phyloP scores from a whole-genome alignment of 345 rosid species.

The Garcia nutans region DNA sequence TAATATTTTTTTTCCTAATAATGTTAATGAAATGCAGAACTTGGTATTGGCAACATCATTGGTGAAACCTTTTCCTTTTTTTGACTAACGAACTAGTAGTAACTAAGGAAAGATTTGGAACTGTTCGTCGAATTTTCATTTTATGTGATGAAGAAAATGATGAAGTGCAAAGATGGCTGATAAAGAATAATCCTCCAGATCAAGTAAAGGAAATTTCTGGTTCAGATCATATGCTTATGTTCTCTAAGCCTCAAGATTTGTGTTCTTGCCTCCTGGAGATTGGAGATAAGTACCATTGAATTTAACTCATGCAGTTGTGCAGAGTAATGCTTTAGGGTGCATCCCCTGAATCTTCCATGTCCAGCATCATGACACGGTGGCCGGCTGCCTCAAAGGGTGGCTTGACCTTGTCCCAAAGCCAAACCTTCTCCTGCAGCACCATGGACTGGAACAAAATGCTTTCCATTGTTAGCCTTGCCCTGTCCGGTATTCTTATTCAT shows the following conservation, averaged over 20 bases:
- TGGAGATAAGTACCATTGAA: slow-evolving; percentile 22
- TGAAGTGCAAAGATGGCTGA: slow-evolving; percentile 34
- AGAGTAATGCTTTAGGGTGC: slow-evolving; percentile 35
- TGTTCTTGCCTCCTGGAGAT: slow-evolving; percentile 30
- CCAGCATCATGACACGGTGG: slow-evolving; percentile 42
- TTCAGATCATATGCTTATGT: slow-evolving; percentile 50
- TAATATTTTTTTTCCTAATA: background rate
- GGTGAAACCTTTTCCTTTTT: slow-evolving; percentile 17
- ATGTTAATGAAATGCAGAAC: slow-evolving; percentile 24
- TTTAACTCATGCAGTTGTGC: background rate
- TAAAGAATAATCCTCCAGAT: slow-evolving; percentile 31
- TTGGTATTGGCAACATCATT: slow-evolving; percentile 31
- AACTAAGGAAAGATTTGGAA: slow-evolving; percentile 30
- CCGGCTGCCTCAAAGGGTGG: slow-evolving; percentile 45
- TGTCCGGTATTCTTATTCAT: slow-evolving; percentile 15
- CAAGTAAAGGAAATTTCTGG: slow-evolving; percentile 33
- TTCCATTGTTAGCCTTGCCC: slow-evolving; percentile 8
- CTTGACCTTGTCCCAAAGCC: slow-evolving; percentile 71
- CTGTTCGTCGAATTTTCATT: slow-evolving; percentile 31
- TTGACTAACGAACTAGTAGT: background rate
- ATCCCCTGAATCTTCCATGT: slow-evolving; percentile 43
- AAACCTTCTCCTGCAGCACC: slow-evolving; percentile 63
- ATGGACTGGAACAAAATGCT: slow-evolving; percentile 61
- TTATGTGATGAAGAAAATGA: slow-evolving; percentile 31
- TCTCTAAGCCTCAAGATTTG: slow-evolving; percentile 34